Base-by-base conservation (phyloP, 2,329 filamentous ascomycete species). In the Tympanopsis confertula region DNA sequence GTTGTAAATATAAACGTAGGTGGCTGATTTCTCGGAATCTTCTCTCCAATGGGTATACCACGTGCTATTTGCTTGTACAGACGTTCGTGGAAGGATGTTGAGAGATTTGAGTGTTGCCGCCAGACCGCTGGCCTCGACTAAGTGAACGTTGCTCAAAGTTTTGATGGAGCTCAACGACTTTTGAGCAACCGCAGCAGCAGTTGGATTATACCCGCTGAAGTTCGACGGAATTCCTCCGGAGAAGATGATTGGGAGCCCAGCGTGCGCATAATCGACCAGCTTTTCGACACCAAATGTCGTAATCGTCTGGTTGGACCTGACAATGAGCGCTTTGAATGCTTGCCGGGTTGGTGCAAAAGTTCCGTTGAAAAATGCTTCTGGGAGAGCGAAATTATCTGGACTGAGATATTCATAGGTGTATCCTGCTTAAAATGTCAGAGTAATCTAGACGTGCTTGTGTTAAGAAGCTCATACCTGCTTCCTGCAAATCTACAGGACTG, bases 381-480 rank as follows among this genome's bases (percentile, higher is more conserved):
- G 51, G 0, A 62, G 54, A 1, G 39, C 49, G 19, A 71, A 58
- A 38, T 67, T 68, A 13, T 62, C 59, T 0, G 65, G 59, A 2
- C 53, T 55, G 1, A 69, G 48, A 40, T 69, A 69, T 12, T 61
- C 57, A 41, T 65, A 67, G 0, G 59, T 54, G 41, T 53, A 63
- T 0, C 61, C 60, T 56, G 38, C 30, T 3, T 5, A 3, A 14
- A 5, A 19, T 7, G 13, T 5, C 13, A 20, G 15, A 41, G 30
- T 30, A n/a, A 19, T 12, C 3, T 17, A 15, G 4, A 14, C 22
- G 7, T n/a, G n/a, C 22, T n/a, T 35, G n/a, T 18, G 5, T 20
- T 5, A 1, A 20, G 5, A 13, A 15, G 3, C n/a, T 43, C 42
- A 3, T 28, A 43, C 43, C 45, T 5, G 18, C 20, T 0, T 35